Evolutionary conservation across 2,329 filamentous ascomycete genomes (phyloP).

Genomic region (Colletotrichum sp.): DNA sequence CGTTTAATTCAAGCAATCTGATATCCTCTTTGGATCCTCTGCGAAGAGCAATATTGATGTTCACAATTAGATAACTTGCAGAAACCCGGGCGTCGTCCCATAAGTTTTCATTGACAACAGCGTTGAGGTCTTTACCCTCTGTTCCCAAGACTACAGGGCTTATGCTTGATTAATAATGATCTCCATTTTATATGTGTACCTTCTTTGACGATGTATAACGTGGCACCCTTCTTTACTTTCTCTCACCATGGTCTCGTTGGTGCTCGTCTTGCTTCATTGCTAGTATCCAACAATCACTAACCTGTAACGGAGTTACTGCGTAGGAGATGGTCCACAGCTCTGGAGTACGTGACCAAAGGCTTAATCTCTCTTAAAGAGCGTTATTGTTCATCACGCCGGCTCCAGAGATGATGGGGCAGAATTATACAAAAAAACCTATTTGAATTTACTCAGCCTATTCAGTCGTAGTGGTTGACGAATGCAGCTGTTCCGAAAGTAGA

Average conservation of each 20-base stretch:
- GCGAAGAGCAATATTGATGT: not conserved
- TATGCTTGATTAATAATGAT: not conserved
- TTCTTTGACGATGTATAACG: fast-evolving
- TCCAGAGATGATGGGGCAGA: not conserved
- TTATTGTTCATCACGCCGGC: not conserved
- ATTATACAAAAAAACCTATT: not conserved
- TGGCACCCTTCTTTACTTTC: not conserved
- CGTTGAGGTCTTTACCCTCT: not conserved
- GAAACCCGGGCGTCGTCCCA: not conserved
- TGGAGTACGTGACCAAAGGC: not conserved
- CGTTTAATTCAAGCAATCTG: not conserved
- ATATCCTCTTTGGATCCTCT: fast-evolving
- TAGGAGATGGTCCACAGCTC: fast-evolving
- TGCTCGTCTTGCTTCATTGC: not conserved
- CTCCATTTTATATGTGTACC: not conserved
- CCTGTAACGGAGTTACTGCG: not conserved
- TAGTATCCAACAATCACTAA: not conserved
- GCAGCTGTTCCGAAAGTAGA: not conserved
- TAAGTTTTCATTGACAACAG: not conserved
- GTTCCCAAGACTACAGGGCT: not conserved
- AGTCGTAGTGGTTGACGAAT: not conserved
- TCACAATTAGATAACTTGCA: not conserved
- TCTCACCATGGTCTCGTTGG: not conserved
- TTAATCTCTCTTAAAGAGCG: fast-evolving
- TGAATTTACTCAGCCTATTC: not conserved